Base-by-base conservation (phyloP, 2,329 filamentous ascomycete genomes). In the Fusarium brachygibbosum region DNA sequence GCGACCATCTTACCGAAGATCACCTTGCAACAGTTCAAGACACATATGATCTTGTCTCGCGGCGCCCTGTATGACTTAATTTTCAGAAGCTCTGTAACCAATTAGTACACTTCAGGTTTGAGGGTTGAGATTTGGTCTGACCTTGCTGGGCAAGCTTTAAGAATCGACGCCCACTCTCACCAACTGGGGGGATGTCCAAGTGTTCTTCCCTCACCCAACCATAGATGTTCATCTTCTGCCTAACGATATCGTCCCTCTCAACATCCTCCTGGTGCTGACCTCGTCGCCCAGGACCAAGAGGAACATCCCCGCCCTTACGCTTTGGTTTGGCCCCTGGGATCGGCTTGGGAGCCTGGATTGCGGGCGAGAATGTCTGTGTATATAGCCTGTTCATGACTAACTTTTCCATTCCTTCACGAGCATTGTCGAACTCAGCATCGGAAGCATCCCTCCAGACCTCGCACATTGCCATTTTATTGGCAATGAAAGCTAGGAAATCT, bases 191-290 rank as follows among this genome's bases (percentile, higher is more conserved):
- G 72, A 99, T 98, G 79, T 99, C 96, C 48, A 99, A 85, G 81
- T 99, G 96, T 72, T 95, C 91, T 79, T 98, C 94, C 66, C 86
- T 88, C 16, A 99, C 90, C 96, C 96, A 99, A 59, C 93, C 90
- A 79, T 99, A 99, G 61, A 99, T 99, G 50, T 93, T 90, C 73
- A 99, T 94, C 82, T 98, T 99, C 76, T 99, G 96, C 1, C 94
- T 90, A 44, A 99, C 84, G n/a, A 99, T 90, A 70, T 98, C 94
- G 77, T 99, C 96, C 11, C 96, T 88, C 79, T 99, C 96, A 35
- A 99, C 93, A 76, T 99, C 96, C 79, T 99, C 96, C 79, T 99
- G 96, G 77, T 99, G 96, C 77, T 99, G 97, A 0, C 96, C 96
- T 74, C 92, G 87, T 58, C 96, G 86, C n/a, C 96, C 95, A 1